Evolutionary conservation across 1,284 basidiomycete genomes (phyloP).

Genomic region (Mycena citricolor): DNA sequence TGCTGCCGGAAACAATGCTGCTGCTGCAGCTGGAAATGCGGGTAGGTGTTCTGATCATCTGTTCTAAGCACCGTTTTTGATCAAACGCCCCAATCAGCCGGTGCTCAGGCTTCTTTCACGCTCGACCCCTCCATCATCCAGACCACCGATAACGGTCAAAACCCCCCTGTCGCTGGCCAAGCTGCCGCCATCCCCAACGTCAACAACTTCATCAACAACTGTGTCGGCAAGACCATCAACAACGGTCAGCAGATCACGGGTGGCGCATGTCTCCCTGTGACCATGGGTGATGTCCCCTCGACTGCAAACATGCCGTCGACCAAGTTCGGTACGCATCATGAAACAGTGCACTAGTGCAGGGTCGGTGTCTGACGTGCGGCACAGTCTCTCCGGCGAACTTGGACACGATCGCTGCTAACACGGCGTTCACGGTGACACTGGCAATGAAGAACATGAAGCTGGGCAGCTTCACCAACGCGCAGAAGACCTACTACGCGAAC

Average conservation of each 20-base stretch:
- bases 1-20: conserved; percentile 25
- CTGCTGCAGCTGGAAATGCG: conserved; percentile 22
- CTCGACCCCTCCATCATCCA: conserved; percentile 41
- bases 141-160: conserved; percentile 41
- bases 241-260: conserved; percentile 45
- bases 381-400: conserved; percentile 41
- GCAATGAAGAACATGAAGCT: conserved; percentile 42
- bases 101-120: conserved; percentile 16
- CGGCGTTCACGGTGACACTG: conserved; percentile 51
- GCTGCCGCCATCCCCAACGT: conserved; percentile 56
- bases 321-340: conserved; percentile 45
- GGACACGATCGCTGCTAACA: conserved; percentile 42
- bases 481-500: conserved; percentile 54
- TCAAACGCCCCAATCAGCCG: too few species aligned
- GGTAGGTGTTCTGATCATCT: conserved; percentile 10
- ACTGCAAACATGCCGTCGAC: conserved; percentile 49
- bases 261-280: conserved; percentile 62
- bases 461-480: conserved; percentile 54
- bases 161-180: conserved; percentile 38
- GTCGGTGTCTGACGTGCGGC: too few species aligned
- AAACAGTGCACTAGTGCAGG: too few species aligned
- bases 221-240: conserved; percentile 39
- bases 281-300: conserved; percentile 53
- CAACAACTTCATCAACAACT: conserved; percentile 60
- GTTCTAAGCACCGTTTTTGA: not conserved